Base-by-base conservation (phyloP, 1,284 basidiomycete species). In the Heliocybe sulcata region DNA sequence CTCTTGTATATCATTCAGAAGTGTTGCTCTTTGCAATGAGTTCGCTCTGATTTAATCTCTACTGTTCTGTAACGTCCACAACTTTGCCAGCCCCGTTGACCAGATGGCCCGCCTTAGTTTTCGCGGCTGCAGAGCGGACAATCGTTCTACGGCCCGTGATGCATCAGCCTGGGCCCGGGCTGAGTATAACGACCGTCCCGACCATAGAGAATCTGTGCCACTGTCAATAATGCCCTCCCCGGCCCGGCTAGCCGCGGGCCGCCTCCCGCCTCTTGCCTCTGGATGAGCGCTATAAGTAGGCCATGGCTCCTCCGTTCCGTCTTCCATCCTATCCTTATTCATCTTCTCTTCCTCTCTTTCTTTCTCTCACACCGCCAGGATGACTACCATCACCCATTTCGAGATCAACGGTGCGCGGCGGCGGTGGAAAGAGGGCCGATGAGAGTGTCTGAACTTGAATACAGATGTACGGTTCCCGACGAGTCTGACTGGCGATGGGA, bases 401-500 rank as follows among this genome's bases (percentile, higher is more conserved):
- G 74, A 80, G 60, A 79, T 72, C 22, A 77, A 82, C 59, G 81
- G 80, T 77, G 45, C 54, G 69, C 65, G 31, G 16, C 35, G 22
- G 45, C 19, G 12, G 4, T 45, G 47, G 29, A 31, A 4, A 52
- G 38, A 33, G 55, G 16, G 63, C 56, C 31, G 49, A 20, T 10
- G 51, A 49, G 22, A 25, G 20, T 54, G n/a, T n/a, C n/a, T n/a
- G n/a, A n/a, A n/a, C n/a, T n/a, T n/a, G 23, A 55, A 27, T 20
- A 48, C 42, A 45, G 90, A 93, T 73, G 80, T 93, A 52, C 82
- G 90, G 29, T 93, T 91, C 70, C 90, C 90, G 3, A 93, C 90
- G 25, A 88, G 87, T 8, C 67, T 92, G 53, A 87, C 87, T 16
- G 91, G 92, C 27, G 91, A 94, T 74, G 92, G 92, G 8, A 92